Evolutionary conservation across 441 rosid genomes (phyloP).

Genomic region (Gossypium gossypioides): DNA sequence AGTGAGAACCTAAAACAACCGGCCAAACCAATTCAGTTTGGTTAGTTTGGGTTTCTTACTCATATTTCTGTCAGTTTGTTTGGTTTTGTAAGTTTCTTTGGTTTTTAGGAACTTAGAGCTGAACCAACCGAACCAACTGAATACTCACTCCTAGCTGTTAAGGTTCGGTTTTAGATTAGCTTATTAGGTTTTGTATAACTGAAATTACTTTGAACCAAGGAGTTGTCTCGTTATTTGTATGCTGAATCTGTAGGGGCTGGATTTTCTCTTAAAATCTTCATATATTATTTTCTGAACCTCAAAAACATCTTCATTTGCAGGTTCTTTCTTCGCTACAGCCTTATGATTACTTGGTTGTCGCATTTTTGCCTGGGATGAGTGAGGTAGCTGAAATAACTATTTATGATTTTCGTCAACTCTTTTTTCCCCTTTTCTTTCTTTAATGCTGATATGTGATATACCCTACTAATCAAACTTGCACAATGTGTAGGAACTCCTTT

Average conservation of each 20-base stretch:
- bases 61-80: neutral
- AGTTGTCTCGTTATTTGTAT: neutral
- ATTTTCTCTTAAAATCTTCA: neutral
- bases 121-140: neutral
- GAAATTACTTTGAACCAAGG: neutral
- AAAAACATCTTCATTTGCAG: constrained; percentile 22
- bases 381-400: constrained; percentile 39
- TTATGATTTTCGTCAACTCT: neutral
- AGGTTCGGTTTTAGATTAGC: neutral
- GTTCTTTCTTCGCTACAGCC: constrained; percentile 76
- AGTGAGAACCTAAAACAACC: neutral
- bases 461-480: neutral
- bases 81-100: neutral
- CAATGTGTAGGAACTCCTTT: constrained; percentile 60
- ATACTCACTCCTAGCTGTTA: neutral
- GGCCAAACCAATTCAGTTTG: neutral
- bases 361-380: constrained; percentile 75
- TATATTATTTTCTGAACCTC: constrained; percentile 4
- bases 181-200: neutral
- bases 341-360: constrained; percentile 60
- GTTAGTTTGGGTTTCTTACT: neutral
- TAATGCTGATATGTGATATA: neutral
- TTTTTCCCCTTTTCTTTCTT: neutral
- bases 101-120: neutral
- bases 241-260: neutral